Base-by-base conservation (phyloP, 495 filamentous ascomycete species). In the Hypoxylon subgilvum region DNA sequence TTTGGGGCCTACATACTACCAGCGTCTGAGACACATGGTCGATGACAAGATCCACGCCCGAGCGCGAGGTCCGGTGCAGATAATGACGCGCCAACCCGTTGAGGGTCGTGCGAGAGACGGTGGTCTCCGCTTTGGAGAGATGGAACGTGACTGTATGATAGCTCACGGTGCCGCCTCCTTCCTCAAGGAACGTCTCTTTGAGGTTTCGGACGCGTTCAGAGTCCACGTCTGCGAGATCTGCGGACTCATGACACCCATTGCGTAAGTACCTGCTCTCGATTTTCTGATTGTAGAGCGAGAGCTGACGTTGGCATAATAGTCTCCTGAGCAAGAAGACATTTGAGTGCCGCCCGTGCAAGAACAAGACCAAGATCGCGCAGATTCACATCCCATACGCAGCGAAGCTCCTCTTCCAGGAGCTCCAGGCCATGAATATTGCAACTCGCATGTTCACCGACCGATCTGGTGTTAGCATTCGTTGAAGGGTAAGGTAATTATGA, bases 91-190 rank as follows among this genome's bases (percentile, higher is more conserved):
- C 23, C 94, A 99, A 76, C 94, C 94, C n/a, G 93, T 97, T 8
- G 94, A 99, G 73, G 94, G 94, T 84, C 86, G 94, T 80, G 95
- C 94, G 0, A 83, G 94, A 78, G 94, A 99, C 73, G 94, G 94
- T 82, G 94, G 94, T 78, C 84, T 99, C 38, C 91, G 94, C 67
- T 99, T 99, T 82, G 94, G 94, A 84, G 94, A 99, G 82, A 99
- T 99, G 94, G 94, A 99, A 76, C 92, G 94, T 73, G 94, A 99
- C 83, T 99, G 94, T 76, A 97, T 99, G 95, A 97, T 99, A 74
- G 88, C 95, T 22, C 95, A 99, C 74, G 94, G 94, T 69, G 94
- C 94, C 21, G 91, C 89, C 57, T 86, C 91, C 3, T 97, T 99
- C 84, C 78, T 99, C 71, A 97, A 97, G 79, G 94, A 99, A 81